phyloP scores from a whole-genome alignment of 129 eudicot species.

The Centella asiatica region DNA sequence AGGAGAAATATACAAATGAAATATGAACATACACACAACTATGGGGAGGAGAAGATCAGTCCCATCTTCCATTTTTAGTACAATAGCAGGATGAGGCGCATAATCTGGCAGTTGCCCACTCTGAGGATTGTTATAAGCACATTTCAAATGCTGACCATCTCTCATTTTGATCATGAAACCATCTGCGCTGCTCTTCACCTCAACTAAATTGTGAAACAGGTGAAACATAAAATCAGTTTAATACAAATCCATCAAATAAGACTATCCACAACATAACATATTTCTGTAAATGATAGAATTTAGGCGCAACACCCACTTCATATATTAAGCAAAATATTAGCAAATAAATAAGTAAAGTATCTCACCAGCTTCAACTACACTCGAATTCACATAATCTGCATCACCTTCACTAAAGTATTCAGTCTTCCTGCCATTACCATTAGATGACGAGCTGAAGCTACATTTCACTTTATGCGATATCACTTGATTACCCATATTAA shows the following conservation, averaged over 20 bases:
- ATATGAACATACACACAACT: constrained; percentile 61
- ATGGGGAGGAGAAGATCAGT: constrained; percentile 84
- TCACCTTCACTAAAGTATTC: constrained; percentile 69
- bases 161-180: constrained; percentile 86
- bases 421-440: constrained; percentile 85
- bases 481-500: constrained; percentile 27
- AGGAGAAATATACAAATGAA: background rate
- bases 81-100: constrained; percentile 92
- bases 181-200: constrained; percentile 68
- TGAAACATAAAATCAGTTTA: background rate
- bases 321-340: background rate
- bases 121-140: constrained; percentile 79
- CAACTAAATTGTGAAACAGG: constrained; percentile 41
- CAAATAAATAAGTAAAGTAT: background rate
- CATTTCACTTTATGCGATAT: constrained; percentile 26
- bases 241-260: background rate
- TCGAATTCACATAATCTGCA: constrained; percentile 79
- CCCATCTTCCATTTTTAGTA: constrained; percentile 93
- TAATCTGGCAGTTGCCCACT: constrained; percentile 64
- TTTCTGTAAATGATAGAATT: background rate
- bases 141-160: constrained; percentile 59
- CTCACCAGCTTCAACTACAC: constrained; percentile 90
- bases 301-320: background rate
- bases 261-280: background rate
- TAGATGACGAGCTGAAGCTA: constrained; percentile 80